phyloP scores from a whole-genome alignment of 495 filamentous ascomycete species.

The Thermothielavioides terrestris region DNA sequence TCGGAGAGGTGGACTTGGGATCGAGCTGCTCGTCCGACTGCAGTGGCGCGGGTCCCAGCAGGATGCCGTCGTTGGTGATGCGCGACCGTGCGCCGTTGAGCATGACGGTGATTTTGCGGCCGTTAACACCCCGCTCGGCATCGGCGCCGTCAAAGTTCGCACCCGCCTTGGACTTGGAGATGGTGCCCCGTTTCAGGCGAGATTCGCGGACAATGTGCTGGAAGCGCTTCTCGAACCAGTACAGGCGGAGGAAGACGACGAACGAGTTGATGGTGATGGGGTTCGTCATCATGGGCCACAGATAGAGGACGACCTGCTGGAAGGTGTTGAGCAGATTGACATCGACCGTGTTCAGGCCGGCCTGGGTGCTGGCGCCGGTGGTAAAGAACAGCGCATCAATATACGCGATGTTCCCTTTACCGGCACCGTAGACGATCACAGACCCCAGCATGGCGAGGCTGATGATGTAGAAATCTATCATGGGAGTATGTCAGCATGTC shows the following conservation, averaged over 20 bases:
- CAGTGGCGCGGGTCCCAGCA: conserved; percentile 18
- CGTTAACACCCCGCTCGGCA: conserved; percentile 60
- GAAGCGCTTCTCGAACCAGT: conserved; percentile 97
- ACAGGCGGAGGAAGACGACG: conserved; percentile 84
- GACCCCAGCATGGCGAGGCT: conserved; percentile 59
- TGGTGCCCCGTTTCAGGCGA: conserved; percentile 32
- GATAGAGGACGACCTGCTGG: conserved; percentile 66
- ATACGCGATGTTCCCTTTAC: conserved; percentile 52
- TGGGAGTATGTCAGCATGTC: too few relatives aligned
- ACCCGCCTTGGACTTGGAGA: conserved; percentile 46
- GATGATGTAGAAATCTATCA: conserved; percentile 74
- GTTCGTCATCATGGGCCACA: conserved; percentile 65
- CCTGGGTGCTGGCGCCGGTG: conserved; percentile 75
- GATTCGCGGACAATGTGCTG: conserved; percentile 50
- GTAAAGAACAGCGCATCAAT: conserved; percentile 87
- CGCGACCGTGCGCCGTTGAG: conserved; percentile 40
- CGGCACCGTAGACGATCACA: conserved; percentile 58
- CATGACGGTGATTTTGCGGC: conserved; percentile 66
- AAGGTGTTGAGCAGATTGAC: conserved; percentile 65
- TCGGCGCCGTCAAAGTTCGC: conserved; percentile 44
- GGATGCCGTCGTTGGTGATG: conserved; percentile 41
- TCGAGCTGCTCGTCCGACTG: conserved; percentile 4
- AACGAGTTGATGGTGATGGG: conserved; percentile 84
- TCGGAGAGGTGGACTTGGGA: not conserved
- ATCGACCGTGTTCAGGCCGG: conserved; percentile 82